phyloP scores from a whole-genome alignment of 192 early-diverging fungal species.

The Mortierella alpina region DNA sequence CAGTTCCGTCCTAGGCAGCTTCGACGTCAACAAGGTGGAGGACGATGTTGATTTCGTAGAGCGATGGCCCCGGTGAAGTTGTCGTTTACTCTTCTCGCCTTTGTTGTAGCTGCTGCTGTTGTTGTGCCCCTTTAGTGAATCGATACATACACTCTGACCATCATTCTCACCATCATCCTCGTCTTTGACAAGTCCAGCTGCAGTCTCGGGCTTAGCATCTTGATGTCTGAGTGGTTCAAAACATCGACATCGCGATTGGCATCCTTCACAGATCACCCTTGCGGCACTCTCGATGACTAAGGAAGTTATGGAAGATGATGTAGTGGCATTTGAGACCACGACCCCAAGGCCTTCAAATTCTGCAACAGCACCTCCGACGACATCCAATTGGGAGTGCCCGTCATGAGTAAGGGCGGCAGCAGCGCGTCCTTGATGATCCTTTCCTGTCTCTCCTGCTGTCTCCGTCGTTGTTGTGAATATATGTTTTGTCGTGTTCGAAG shows the following conservation, averaged over 20 bases:
- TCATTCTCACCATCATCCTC: too few species aligned
- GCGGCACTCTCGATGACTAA: not conserved
- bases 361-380: not conserved
- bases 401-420: too few species aligned
- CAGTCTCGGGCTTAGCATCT: too few species aligned
- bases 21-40: conserved; percentile 5
- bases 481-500: not conserved
- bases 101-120: not conserved
- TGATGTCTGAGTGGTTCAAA: not conserved
- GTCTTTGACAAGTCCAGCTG: not conserved
- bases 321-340: not conserved
- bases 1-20: conserved; percentile 2
- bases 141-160: too few species aligned
- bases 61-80: not conserved
- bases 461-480: not conserved
- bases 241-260: conserved; percentile 30
- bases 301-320: not conserved
- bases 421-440: not conserved
- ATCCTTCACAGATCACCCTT: conserved; percentile 16
- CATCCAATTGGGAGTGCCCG: not conserved
- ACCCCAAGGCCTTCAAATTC: conserved; percentile 12
- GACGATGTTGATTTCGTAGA: conserved; percentile 14
- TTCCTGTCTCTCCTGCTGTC: not conserved
- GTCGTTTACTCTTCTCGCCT: not conserved
- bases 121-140: too few species aligned